Evolutionary conservation across 148 eudicot species (phyloP).

Genomic region (Rhododendron kiyosumense): DNA sequence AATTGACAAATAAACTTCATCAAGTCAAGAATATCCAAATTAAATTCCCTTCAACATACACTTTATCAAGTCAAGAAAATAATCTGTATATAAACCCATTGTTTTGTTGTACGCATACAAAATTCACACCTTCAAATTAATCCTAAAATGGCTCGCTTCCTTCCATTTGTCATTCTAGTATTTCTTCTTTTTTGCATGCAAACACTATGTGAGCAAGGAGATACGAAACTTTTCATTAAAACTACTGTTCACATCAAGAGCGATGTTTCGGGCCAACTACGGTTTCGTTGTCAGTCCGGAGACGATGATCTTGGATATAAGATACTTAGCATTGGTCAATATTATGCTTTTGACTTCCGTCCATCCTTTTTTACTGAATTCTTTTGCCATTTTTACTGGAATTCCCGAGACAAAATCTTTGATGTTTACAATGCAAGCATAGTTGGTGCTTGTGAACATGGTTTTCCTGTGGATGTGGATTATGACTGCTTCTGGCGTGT

Average conservation of each 20-base stretch:
- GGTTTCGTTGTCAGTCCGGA: background rate
- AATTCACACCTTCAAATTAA: background rate
- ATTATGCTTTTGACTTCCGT: background rate
- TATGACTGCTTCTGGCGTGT: too few relatives aligned
- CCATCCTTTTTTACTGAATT: background rate
- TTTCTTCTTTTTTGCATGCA: background rate
- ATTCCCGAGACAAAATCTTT: too few relatives aligned
- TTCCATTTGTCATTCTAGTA: background rate
- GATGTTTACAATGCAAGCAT: too few relatives aligned
- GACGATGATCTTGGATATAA: background rate
- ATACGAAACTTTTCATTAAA: background rate
- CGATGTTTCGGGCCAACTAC: background rate
- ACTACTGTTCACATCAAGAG: background rate
- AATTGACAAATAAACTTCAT: too few relatives aligned
- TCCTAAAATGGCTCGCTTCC: background rate
- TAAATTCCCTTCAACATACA: too few relatives aligned
- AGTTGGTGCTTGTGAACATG: too few relatives aligned
- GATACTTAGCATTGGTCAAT: background rate
- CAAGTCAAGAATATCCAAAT: too few relatives aligned
- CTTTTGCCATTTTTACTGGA: background rate
- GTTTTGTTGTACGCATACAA: background rate
- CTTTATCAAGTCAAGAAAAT: too few relatives aligned
- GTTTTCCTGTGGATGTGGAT: too few relatives aligned
- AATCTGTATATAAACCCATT: too few relatives aligned
- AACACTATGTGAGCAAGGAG: background rate